Base-by-base conservation (phyloP, 768 basidiomycete genomes). In the Hygrophorus russula region DNA sequence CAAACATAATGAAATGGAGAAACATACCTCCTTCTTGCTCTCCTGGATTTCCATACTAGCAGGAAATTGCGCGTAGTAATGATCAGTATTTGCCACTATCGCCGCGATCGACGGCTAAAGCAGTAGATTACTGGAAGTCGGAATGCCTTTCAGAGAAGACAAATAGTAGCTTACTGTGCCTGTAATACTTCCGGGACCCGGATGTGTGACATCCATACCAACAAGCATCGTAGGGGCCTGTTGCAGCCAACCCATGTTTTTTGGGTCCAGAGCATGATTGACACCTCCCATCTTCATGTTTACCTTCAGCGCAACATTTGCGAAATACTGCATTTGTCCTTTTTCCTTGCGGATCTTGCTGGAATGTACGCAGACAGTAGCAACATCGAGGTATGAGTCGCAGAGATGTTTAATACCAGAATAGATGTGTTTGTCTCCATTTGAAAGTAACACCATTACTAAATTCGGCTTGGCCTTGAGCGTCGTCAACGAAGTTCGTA, bases 261-360 rank as follows among this genome's bases (percentile, higher is more conserved):
- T 64, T 11, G 69, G 52, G 53, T 75, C 73, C 8, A 76, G 56
- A 8, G 54, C 51, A 47, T 76, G 74, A 45, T 91, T 91, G 36
- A 80, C 63, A 7, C 87, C 87, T 15, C 85, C 84, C 30, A 89
- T 67, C 63, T 91, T 91, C 59, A 78, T 77, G 53, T 91, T 91
- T 39, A 89, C 70, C 54, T 90, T 89, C 42, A 90, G 62, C 2
- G 82, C 80, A 36, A 89, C 80, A 53, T 88, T 90, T 11, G 84
- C 82, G 42, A 83, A 83, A 54, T 88, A 90, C 48, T 74, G 70
- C 9, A 61, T 44, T 54, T 46, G 10, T 64, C 78, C 79, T 49
- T 60, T 74, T 43, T 78, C 71, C 57, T 78, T 86, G 48, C 78
- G 68, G 52, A 90, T 74, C 60, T 86, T 89, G 20, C 63, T 59